Evolutionary conservation across 2,329 filamentous ascomycete species (phyloP).

Genomic region (Aspergillus terreus): DNA sequence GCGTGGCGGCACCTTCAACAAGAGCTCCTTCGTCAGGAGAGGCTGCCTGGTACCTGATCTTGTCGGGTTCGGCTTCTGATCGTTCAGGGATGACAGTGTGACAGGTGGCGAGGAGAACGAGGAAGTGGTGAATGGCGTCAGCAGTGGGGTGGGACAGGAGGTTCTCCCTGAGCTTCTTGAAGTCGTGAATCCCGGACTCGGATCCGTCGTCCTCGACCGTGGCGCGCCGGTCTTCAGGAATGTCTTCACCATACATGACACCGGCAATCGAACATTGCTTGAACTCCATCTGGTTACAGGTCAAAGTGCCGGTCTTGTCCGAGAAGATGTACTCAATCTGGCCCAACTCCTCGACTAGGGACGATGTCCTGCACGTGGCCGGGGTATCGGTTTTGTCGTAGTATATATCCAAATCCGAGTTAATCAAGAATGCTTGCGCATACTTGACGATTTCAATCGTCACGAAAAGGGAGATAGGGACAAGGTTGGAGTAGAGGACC

Average conservation of each 20-base stretch:
- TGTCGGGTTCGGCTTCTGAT: conserved; percentile 68
- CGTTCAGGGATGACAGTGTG: conserved; percentile 96
- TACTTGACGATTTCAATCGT: conserved; percentile 98
- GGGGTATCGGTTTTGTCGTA: conserved; percentile 93
- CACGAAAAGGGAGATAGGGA: conserved; percentile 96
- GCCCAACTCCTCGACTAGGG: conserved; percentile 91
- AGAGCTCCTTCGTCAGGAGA: conserved; percentile 97
- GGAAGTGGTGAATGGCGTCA: conserved; percentile 74
- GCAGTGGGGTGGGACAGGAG: conserved; percentile 57
- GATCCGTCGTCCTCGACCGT: conserved; percentile 75
- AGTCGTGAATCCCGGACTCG: conserved; percentile 79
- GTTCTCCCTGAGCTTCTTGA: conserved; percentile 70
- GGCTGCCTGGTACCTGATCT: conserved; percentile 96
- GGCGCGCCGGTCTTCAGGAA: conserved; percentile 84
- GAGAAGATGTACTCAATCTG: conserved; percentile 99
- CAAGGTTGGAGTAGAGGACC: conserved; percentile 94
- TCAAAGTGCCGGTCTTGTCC: conserved; percentile 94
- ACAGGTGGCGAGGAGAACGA: conserved; percentile 81
- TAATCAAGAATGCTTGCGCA: conserved; percentile 95
- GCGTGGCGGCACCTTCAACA: conserved; percentile 78
- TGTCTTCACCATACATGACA: conserved; percentile 87
- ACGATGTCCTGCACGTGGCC: conserved; percentile 92
- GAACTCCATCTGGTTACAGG: conserved; percentile 99
- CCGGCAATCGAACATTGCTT: conserved; percentile 91
- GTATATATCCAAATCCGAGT: conserved; percentile 96